These are phyloP conservation scores for Botrytis medusae DNA, from an alignment of 2,329 filamentous ascomycete genomes.

Conservation along the genomic window DNA sequence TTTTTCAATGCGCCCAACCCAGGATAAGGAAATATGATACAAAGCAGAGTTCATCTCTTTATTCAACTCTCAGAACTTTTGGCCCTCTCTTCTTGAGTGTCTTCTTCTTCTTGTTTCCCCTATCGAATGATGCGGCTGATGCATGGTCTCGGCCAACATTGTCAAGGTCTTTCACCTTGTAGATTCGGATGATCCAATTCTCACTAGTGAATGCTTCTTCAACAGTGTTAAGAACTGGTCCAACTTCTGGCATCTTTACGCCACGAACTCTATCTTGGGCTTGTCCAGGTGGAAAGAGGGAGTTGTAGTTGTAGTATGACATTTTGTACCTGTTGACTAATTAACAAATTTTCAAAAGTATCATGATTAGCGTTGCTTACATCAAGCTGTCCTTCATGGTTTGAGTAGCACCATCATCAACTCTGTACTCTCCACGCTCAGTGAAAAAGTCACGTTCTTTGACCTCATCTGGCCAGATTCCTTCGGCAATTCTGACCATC, in stretches of 20 bases:
- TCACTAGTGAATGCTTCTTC: constrained; percentile 98
- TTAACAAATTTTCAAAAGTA: constrained; percentile 29
- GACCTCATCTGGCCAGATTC: constrained; percentile 99
- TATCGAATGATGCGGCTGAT: constrained; percentile 67
- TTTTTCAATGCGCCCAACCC: constrained; percentile 27
- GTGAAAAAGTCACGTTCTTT: constrained; percentile 98
- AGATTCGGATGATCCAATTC: constrained; percentile 99
- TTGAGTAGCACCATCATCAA: constrained; percentile 89
- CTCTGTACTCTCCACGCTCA: constrained; percentile 85
- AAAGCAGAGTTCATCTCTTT: constrained; percentile 38
- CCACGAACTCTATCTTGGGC: constrained; percentile 87
- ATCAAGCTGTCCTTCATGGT: constrained; percentile 99
- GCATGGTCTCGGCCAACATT: constrained; percentile 90
- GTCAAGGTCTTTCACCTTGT: constrained; percentile 99
- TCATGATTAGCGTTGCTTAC: constrained; percentile 54
- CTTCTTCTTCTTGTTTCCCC: constrained; percentile 83
- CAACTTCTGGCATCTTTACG: constrained; percentile 74
- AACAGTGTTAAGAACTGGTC: constrained; percentile 81
- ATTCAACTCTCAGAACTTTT: constrained; percentile 71
- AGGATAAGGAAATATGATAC: constrained; percentile 37
- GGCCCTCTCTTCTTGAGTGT: constrained; percentile 69
- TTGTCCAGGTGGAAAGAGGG: constrained; percentile 88
- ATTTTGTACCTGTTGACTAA: constrained; percentile 84
- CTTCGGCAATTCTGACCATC: constrained; percentile 99
- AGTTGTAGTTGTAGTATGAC: constrained; percentile 98